These are phyloP conservation scores for Irineochytrium annulatum DNA, from an alignment of 192 early-diverging fungal species.

Conservation along the genomic window DNA sequence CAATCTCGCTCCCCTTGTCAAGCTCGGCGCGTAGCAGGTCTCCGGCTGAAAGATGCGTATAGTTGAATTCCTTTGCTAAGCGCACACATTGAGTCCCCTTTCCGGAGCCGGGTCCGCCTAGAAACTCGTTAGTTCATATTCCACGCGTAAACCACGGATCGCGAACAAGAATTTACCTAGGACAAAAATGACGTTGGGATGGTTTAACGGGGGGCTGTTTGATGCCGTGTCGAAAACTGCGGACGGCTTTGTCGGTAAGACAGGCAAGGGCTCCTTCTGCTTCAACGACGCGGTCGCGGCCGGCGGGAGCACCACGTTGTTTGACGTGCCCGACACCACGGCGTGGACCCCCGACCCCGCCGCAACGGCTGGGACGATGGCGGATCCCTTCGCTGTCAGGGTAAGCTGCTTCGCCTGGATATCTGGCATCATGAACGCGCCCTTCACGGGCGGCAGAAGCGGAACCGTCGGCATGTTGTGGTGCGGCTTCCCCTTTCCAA, in stretches of 20 bases:
- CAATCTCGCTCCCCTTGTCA: constrained; percentile 67
- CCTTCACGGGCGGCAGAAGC: constrained; percentile 4
- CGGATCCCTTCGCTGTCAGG: no score
- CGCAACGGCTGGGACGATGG: not conserved
- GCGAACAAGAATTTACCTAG: constrained; percentile 6
- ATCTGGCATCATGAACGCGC: constrained; percentile 18
- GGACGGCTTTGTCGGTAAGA: not conserved
- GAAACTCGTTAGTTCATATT: constrained; percentile 16
- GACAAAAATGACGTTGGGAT: constrained; percentile 30
- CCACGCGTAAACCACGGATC: not conserved
- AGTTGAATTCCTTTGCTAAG: constrained; percentile 77
- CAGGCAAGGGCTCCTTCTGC: not conserved
- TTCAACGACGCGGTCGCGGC: not conserved
- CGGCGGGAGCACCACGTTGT: not conserved
- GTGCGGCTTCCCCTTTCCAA: not conserved
- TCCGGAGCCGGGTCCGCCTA: constrained; percentile 58
- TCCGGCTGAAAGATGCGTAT: constrained; percentile 92
- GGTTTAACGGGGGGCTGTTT: not conserved
- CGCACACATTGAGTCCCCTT: constrained; percentile 86
- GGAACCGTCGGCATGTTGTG: constrained; percentile 20
- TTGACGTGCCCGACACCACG: no score
- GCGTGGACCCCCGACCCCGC: no score
- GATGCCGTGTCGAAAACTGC: not conserved
- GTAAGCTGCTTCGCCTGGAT: constrained; percentile 6
- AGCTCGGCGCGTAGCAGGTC: constrained; percentile 85